Conservation (phyloP, 2,329 filamentous ascomycete species). For the Fusarium coicis region DNA sequence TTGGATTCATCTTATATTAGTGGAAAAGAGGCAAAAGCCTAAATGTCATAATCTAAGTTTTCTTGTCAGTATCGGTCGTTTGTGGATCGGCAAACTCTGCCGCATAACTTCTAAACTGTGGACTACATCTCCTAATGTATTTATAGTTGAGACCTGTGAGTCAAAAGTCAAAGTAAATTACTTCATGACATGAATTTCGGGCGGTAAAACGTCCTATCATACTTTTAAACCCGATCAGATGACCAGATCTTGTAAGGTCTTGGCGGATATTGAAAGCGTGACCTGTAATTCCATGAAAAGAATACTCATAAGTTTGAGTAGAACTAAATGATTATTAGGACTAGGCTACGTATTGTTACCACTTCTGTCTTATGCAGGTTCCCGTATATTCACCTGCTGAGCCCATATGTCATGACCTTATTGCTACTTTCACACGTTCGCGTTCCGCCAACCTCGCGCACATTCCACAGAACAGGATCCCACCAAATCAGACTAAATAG, state of each 20-base stretch:
- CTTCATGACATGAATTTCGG: background rate
- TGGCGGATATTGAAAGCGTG: background rate
- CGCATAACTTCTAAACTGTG: too few species aligned
- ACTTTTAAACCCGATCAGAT: background rate
- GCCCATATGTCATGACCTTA: too few species aligned
- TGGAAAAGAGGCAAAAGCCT: background rate
- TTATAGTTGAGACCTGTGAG: background rate
- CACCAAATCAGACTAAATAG: background rate
- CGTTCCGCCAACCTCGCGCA: too few species aligned
- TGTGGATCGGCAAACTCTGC: too few species aligned
- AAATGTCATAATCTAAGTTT: background rate
- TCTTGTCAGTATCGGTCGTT: too few species aligned
- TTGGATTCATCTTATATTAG: background rate
- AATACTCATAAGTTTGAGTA: background rate
- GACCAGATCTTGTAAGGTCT: too few species aligned
- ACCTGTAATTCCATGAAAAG: too few species aligned
- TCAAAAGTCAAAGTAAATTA: background rate
- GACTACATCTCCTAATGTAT: fast-evolving
- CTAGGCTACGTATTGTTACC: fast-evolving
- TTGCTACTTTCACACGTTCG: background rate
- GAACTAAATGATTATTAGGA: background rate
- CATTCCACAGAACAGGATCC: fast-evolving
- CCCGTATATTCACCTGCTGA: background rate
- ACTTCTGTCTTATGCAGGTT: too few species aligned
- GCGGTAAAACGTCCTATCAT: background rate